Evolutionary conservation across 2,329 filamentous ascomycete species (phyloP).

Genomic region (Phoma sp.): DNA sequence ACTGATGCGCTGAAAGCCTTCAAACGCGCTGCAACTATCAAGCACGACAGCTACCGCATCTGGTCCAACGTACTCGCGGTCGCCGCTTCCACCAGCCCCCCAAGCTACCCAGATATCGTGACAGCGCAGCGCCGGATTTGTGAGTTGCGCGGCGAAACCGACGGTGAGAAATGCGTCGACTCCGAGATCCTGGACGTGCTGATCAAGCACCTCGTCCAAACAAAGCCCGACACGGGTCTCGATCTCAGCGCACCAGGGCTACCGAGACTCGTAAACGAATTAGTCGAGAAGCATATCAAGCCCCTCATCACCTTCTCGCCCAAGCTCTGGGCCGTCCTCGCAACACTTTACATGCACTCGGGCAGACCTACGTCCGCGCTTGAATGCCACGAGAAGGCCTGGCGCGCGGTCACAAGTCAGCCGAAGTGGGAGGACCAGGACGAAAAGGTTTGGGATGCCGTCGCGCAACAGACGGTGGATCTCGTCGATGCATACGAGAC

Average conservation of each 20-base stretch:
- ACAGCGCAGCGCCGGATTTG: conserved; percentile 77
- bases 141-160: conserved; percentile 68
- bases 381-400: conserved; percentile 86
- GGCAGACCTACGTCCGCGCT: conserved; percentile 74
- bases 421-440: conserved; percentile 64
- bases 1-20: conserved; percentile 81
- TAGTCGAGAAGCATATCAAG: conserved; percentile 76
- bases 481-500: conserved; percentile 84
- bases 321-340: conserved; percentile 77
- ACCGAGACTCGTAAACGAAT: conserved; percentile 68
- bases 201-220: conserved; percentile 70
- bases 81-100: conserved; percentile 76
- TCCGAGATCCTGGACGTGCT: conserved; percentile 73
- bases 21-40: conserved; percentile 82
- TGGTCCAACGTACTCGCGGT: conserved; percentile 97
- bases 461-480: conserved; percentile 80
- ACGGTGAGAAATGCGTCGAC: conserved; percentile 81
- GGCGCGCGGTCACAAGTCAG: conserved; percentile 72
- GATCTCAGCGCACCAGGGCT: conserved; percentile 56
- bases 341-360: conserved; percentile 75
- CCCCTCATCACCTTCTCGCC: conserved; percentile 84
- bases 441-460: conserved; percentile 69
- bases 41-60: conserved; percentile 87
- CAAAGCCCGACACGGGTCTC: conserved; percentile 39
- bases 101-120: conserved; percentile 76